phyloP scores from a whole-genome alignment of 371 early-diverging fungal species.

The Nematocida sp. region DNA sequence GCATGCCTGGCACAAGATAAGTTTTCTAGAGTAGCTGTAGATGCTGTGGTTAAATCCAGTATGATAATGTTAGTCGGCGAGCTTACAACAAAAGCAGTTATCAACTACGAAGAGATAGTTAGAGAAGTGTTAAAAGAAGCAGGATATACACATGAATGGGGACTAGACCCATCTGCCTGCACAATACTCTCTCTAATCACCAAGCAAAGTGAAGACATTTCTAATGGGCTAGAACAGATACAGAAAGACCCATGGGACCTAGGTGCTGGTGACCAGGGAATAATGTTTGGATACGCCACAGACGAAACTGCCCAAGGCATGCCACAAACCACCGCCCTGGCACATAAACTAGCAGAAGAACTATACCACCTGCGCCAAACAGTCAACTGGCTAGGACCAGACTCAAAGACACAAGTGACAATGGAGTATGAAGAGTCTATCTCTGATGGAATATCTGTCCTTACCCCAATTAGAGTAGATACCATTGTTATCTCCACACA shows the following conservation, averaged over 20 bases:
- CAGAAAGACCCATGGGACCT: conserved; percentile 39
- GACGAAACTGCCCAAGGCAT: conserved; percentile 97
- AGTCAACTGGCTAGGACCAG: conserved; percentile 87
- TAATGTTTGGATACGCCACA: conserved; percentile 89
- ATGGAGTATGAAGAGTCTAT: conserved; percentile 88
- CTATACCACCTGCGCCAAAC: conserved; percentile 84
- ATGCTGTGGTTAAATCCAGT: conserved; percentile 95
- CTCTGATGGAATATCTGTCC: conserved; percentile 68
- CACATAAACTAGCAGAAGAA: conserved; percentile 89
- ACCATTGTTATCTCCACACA: conserved; percentile 94
- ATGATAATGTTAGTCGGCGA: conserved; percentile 98
- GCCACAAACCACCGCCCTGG: conserved; percentile 85
- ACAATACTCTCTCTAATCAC: conserved; percentile 93
- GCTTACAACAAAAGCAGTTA: conserved; percentile 85
- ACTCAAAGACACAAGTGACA: conserved; percentile 98
- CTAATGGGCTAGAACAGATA: conserved; percentile 93
- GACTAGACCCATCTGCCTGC: conserved; percentile 88
- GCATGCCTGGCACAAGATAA: conserved; percentile 80
- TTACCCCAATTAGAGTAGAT: conserved; percentile 86
- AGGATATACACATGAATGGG: conserved; percentile 81
- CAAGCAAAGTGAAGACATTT: conserved; percentile 95
- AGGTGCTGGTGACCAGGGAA: conserved; percentile 67
- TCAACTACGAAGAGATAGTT: conserved; percentile 93
- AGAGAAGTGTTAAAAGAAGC: conserved; percentile 89
- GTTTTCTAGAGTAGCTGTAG: conserved; percentile 93